Evolutionary conservation across 495 filamentous ascomycete species (phyloP).

Genomic region (Aspergillus funiculosus): DNA sequence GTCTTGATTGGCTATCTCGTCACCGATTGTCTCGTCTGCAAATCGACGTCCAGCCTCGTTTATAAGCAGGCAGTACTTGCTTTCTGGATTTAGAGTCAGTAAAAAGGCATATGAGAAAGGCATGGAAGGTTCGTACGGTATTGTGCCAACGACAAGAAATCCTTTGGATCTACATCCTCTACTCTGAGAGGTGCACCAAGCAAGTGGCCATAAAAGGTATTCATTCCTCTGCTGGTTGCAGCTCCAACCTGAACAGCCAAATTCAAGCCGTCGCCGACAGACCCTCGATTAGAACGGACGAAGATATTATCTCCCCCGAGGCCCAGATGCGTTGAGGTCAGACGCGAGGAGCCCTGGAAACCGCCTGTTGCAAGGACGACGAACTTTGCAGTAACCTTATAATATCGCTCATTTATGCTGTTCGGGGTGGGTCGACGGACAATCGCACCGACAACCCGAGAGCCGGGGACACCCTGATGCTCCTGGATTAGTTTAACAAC

Average conservation of each 20-base stretch:
- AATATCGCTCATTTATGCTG: slow-evolving; percentile 1
- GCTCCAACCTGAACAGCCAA: slow-evolving; percentile 18
- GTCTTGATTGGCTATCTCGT: slow-evolving; percentile 28
- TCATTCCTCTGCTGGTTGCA: slow-evolving; percentile 22
- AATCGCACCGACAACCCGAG: slow-evolving; percentile 19
- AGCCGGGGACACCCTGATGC: slow-evolving; percentile 16
- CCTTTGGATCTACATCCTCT: slow-evolving; percentile 19
- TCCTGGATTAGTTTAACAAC: slow-evolving; percentile 23
- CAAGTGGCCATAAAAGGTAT: slow-evolving; percentile 25
- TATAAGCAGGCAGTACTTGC: slow-evolving; percentile 23
- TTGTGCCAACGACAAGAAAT: slow-evolving; percentile 24
- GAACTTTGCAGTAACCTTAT: slow-evolving; percentile 17
- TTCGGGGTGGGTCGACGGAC: slow-evolving; percentile 5
- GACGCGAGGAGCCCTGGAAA: slow-evolving; percentile 19
- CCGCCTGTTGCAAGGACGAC: slow-evolving; percentile 27
- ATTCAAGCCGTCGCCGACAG: slow-evolving; percentile 22
- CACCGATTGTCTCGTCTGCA: slow-evolving; percentile 22
- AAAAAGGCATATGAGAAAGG: background rate
- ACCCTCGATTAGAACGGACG: slow-evolving; percentile 25
- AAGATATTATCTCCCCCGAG: slow-evolving; percentile 24
- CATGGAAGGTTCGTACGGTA: slow-evolving; percentile 14
- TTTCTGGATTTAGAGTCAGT: slow-evolving; percentile 9
- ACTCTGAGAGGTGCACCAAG: slow-evolving; percentile 19
- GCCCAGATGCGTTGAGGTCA: slow-evolving; percentile 20
- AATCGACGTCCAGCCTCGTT: slow-evolving; percentile 21